Conservation (phyloP, 225 moss, liverwort and hornwort species). For the Marchantia polymorpha region DNA sequence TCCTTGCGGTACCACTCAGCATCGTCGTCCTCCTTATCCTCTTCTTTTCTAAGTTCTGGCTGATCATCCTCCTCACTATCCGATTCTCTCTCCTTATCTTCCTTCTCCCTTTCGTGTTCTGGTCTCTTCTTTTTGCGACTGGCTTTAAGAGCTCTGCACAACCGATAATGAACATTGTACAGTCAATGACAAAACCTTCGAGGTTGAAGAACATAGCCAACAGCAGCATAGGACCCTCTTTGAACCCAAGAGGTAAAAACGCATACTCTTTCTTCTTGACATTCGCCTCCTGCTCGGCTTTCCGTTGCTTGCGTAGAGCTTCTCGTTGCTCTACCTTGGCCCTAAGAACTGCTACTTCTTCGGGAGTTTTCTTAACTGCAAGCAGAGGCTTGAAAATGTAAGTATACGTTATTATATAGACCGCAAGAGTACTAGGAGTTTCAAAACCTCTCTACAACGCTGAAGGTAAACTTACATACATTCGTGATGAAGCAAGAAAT, state of each 20-base stretch:
- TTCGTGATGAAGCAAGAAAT: background rate
- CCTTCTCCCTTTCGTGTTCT: slow-evolving; percentile 21
- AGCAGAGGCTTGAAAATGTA: background rate
- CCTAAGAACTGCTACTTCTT: slow-evolving; percentile 67
- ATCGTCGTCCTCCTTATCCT: slow-evolving; percentile 41
- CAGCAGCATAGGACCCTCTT: background rate
- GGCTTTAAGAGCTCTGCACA: slow-evolving; percentile 10
- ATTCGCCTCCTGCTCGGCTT: slow-evolving; percentile 86
- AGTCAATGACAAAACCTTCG: too few species aligned
- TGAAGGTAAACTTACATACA: too few species aligned
- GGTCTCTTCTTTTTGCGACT: slow-evolving; percentile 29
- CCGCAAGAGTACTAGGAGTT: too few species aligned
- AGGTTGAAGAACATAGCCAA: too few species aligned
- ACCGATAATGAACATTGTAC: background rate
- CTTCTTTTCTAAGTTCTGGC: slow-evolving; percentile 3
- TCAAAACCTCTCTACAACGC: too few species aligned
- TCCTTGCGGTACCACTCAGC: slow-evolving; percentile 44
- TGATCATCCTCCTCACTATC: slow-evolving; percentile 33
- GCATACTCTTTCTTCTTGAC: slow-evolving; percentile 78
- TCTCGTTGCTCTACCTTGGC: slow-evolving; percentile 78
- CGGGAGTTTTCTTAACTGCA: slow-evolving; percentile 76
- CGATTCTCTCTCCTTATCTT: slow-evolving; percentile 23
- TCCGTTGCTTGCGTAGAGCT: slow-evolving; percentile 85
- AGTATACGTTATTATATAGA: too few species aligned
- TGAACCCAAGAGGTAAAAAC: background rate